These are phyloP conservation scores for Trametes cingulata DNA, from an alignment of 768 basidiomycete species.

Conservation along the genomic window DNA sequence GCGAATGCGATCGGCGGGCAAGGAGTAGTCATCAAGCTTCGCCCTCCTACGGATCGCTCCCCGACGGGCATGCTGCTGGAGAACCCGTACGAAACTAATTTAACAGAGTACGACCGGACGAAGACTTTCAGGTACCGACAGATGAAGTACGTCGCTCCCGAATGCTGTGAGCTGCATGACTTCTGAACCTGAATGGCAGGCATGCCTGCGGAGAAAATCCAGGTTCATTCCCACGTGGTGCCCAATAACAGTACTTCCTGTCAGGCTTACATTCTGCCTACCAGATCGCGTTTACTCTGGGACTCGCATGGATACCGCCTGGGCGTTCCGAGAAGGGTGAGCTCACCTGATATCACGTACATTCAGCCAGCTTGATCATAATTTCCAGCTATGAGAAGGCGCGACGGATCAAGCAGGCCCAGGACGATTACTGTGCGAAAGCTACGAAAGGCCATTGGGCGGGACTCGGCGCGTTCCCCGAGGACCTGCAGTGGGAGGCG, in stretches of 20 bases:
- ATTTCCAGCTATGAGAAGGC: constrained; percentile 66
- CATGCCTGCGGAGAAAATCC: constrained; percentile 50
- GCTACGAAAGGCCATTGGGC: constrained; percentile 49
- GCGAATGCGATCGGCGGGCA: constrained; percentile 58
- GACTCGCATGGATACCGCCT: constrained; percentile 63
- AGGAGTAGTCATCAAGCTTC: constrained; percentile 77
- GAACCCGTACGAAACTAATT: constrained; percentile 63
- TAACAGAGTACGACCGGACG: constrained; percentile 44
- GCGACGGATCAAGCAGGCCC: constrained; percentile 58
- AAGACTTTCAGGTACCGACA: constrained; percentile 68
- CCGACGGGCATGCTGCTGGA: constrained; percentile 77
- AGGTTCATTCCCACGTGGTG: constrained; percentile 34
- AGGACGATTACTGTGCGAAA: constrained; percentile 66
- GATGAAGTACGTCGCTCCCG: constrained; percentile 56
- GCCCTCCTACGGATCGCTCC: constrained; percentile 69
- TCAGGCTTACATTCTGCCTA: neutral
- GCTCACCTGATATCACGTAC: too few species aligned
- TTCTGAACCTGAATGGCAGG: neutral
- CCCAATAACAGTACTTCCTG: too few species aligned
- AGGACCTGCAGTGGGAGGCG: constrained; percentile 76
- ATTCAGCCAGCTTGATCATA: too few species aligned
- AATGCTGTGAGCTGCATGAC: neutral
- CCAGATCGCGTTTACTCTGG: constrained; percentile 32
- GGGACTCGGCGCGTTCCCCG: constrained; percentile 57
- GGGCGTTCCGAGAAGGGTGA: constrained; percentile 63